Base-by-base conservation (phyloP, 139 green algal species). In the Chloropicon primus region DNA sequence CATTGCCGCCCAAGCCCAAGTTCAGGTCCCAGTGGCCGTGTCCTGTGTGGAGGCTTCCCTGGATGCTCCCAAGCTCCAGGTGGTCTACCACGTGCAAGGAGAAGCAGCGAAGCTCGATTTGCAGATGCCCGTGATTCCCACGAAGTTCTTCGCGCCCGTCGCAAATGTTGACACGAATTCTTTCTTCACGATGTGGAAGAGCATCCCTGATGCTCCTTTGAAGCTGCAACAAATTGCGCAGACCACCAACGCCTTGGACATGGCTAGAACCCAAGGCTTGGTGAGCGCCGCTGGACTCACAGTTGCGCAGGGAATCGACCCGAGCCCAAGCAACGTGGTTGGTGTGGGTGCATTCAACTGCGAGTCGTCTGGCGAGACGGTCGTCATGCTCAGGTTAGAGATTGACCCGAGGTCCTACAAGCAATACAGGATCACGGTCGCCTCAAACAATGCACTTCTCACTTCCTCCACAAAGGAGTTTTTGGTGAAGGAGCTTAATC, bases 121-220 rank as follows among this genome's bases (percentile, higher is more conserved):
- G 23, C 71, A 26, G 71, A 5, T 26, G 23, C 84, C 86, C 26
- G 73, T 84, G 17, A 72, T 82, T 24, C 80, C 91, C 78, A 91
- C 93, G 80, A 95, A 94, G 81, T 88, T 84, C 76, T 82, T 88
- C 75, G 74, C 86, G 22, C 87, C 88, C 0, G 82, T 88, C 79
- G 77, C 85, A n/a, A 71, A 77, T 1, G 85, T 94, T 5, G 41
- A 62, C 41, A 17, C 41, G 10, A 62, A 62, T 17, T 5, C 41
- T 17, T 62, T 62, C 41, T 62, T 62, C 41, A n/a, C 41, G 41
- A 17, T 17, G 41, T 62, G 41, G 41, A 62, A 62, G 41, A 17
- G 10, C 41, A 62, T 62, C 41, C 41, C 41, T 62, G 41, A 62
- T 17, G 41, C 41, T 17, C 41, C 41, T 5, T 17, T 62, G 10